Evolutionary conservation across 352 stramenopile genomes (phyloP).

Genomic region (Pythium phragmiticola): DNA sequence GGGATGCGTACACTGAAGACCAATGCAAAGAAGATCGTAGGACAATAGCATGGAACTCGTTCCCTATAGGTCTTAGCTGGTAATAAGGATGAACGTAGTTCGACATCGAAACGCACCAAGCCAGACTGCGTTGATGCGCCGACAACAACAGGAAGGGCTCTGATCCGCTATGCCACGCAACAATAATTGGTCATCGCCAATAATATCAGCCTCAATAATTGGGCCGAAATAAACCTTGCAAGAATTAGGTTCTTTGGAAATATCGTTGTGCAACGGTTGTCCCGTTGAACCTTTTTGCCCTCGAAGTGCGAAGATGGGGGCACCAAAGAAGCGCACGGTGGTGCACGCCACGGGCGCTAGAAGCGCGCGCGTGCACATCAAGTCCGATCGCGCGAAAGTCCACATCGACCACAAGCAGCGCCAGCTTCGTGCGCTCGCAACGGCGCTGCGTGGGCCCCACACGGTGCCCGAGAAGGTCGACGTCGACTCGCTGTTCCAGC

Average conservation of each 20-base stretch:
- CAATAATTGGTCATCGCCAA: neutral
- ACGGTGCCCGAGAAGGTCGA: slow-evolving; percentile 6
- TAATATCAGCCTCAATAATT: neutral
- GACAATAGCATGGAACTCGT: too few species aligned
- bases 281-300: slow-evolving; percentile 8
- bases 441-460: slow-evolving; percentile 30
- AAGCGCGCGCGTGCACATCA: slow-evolving; percentile 7
- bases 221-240: neutral
- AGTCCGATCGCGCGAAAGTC: slow-evolving; percentile 40
- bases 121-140: too few species aligned
- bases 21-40: too few species aligned
- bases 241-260: neutral
- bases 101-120: too few species aligned
- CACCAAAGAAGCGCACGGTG: slow-evolving; percentile 19
- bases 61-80: too few species aligned
- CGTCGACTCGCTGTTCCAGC: slow-evolving; percentile 38
- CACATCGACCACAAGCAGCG: slow-evolving; percentile 53
- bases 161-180: too few species aligned
- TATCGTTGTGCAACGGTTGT: slow-evolving; percentile 11
- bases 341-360: neutral
- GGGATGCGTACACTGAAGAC: neutral
- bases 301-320: slow-evolving; percentile 15
- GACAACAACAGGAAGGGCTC: too few species aligned
- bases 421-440: slow-evolving; percentile 37
- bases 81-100: too few species aligned